Conservation (phyloP, 1,139 yeast species). For the Candida pseudoviswanathii region DNA sequence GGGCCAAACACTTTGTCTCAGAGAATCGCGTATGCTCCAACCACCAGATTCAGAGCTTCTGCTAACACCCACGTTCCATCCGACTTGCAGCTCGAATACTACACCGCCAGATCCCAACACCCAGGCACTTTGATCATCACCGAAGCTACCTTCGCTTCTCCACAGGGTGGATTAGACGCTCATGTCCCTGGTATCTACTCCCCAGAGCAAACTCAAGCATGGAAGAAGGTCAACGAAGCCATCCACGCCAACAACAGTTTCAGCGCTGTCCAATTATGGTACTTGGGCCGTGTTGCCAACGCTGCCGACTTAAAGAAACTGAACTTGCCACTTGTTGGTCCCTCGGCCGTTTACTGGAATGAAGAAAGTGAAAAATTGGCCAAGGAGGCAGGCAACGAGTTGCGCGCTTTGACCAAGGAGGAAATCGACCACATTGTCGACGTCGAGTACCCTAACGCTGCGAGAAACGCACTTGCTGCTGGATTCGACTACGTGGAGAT, state of each 20-base stretch:
- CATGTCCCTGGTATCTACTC: conserved; percentile 58
- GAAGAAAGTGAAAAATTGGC: conserved; percentile 29
- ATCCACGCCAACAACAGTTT: conserved; percentile 57
- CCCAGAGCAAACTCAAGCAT: conserved; percentile 47
- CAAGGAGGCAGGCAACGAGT: conserved; percentile 30
- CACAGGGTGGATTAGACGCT: conserved; percentile 36
- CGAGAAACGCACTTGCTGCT: conserved; percentile 51
- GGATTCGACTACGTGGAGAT: conserved; percentile 74
- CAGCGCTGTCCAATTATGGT: conserved; percentile 61
- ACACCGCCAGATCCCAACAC: conserved; percentile 50
- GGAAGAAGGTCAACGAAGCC: conserved; percentile 51
- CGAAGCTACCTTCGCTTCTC: conserved; percentile 36
- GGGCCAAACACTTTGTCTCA: conserved; percentile 40
- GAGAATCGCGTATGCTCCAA: conserved; percentile 55
- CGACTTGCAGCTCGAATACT: conserved; percentile 52
- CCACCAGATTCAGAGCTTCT: no score
- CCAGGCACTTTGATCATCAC: conserved; percentile 58
- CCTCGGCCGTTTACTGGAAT: conserved; percentile 25
- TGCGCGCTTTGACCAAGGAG: conserved; percentile 41
- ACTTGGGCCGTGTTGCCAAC: conserved; percentile 56
- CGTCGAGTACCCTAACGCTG: conserved; percentile 42
- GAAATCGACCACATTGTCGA: conserved; percentile 45
- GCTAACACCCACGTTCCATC: no score
- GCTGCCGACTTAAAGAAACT: conserved; percentile 40
- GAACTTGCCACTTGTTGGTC: conserved; percentile 27